Evolutionary conservation across 768 basidiomycete genomes (phyloP).

Genomic region (Hydnum rufescens): DNA sequence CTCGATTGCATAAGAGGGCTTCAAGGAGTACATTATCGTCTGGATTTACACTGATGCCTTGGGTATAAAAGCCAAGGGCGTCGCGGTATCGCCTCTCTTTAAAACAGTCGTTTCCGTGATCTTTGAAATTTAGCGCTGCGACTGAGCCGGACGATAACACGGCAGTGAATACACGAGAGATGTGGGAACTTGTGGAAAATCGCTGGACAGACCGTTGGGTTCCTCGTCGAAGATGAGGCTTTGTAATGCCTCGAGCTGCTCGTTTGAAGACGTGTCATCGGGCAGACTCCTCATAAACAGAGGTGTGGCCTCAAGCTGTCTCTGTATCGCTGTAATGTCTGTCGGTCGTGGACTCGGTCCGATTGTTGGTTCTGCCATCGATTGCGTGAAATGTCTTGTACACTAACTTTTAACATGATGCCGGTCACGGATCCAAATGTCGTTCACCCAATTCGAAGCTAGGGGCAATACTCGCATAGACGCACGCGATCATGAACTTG

Average conservation of each 20-base stretch:
- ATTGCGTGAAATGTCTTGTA: no score
- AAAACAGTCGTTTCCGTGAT: constrained; percentile 91
- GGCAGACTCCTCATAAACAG: constrained; percentile 89
- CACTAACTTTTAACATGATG: no score
- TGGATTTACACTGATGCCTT: constrained; percentile 73
- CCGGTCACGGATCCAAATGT: no score
- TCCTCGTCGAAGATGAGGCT: constrained; percentile 76
- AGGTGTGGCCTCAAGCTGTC: constrained; percentile 44
- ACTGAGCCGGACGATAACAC: constrained; percentile 1
- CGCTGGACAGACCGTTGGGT: constrained; percentile 51
- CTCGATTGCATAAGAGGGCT: constrained; percentile 69
- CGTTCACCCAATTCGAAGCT: no score
- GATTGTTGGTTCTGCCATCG: no score
- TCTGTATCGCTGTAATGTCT: background rate
- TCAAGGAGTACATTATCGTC: constrained; percentile 36
- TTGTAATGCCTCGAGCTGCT: constrained; percentile 62
- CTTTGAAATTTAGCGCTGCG: constrained; percentile 63
- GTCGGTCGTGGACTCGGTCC: background rate
- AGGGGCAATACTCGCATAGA: no score
- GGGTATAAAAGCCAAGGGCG: constrained; percentile 75
- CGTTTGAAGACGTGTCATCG: constrained; percentile 40
- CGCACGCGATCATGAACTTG: no score
- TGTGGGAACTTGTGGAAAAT: background rate
- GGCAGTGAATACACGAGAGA: background rate
- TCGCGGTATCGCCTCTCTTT: constrained; percentile 72